Evolutionary conservation across 768 basidiomycete species (phyloP).

Genomic region (Boletus rubroflammeus): DNA sequence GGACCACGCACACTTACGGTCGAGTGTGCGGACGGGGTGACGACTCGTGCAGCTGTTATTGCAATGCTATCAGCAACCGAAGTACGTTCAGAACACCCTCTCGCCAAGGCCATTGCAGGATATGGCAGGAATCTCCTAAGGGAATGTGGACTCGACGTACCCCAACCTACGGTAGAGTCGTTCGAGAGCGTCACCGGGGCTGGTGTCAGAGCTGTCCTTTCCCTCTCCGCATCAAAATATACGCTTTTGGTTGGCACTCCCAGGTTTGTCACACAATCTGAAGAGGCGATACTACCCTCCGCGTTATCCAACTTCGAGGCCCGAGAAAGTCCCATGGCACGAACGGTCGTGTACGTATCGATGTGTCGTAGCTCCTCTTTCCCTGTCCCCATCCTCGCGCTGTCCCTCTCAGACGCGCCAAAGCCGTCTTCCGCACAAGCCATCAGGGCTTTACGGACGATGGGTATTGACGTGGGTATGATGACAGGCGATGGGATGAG

Average conservation of each 20-base stretch:
- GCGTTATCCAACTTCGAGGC: conserved; percentile 61
- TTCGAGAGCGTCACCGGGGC: conserved; percentile 91
- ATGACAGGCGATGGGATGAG: conserved; percentile 89
- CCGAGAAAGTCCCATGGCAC: conserved; percentile 66
- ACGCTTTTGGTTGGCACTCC: conserved; percentile 74
- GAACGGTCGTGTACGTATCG: conserved; percentile 87
- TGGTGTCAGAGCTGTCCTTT: conserved; percentile 74
- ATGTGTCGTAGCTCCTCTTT: conserved; percentile 39
- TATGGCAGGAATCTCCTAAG: conserved; percentile 69
- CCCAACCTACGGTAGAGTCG: conserved; percentile 54
- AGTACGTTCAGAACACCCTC: conserved; percentile 91
- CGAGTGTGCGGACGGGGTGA: conserved; percentile 58
- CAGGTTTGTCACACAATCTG: conserved; percentile 60
- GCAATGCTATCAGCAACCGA: conserved; percentile 86
- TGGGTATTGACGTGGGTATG: conserved; percentile 93
- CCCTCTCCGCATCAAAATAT: conserved; percentile 48
- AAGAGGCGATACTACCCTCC: conserved; percentile 51
- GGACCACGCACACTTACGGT: conserved; percentile 12
- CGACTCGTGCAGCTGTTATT: conserved; percentile 57
- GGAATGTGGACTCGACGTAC: conserved; percentile 36
- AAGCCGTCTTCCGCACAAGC: conserved; percentile 84
- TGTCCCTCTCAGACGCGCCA: conserved; percentile 84
- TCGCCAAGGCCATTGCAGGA: conserved; percentile 87
- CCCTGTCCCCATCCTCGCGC: conserved; percentile 65
- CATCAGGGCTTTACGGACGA: conserved; percentile 70